Percentiles rank a stretch among this genome's conserved stretches.
phyloP scores from a whole-genome alignment of 1,284 basidiomycete species.

The Anthracocystis panici-leucophaei region DNA sequence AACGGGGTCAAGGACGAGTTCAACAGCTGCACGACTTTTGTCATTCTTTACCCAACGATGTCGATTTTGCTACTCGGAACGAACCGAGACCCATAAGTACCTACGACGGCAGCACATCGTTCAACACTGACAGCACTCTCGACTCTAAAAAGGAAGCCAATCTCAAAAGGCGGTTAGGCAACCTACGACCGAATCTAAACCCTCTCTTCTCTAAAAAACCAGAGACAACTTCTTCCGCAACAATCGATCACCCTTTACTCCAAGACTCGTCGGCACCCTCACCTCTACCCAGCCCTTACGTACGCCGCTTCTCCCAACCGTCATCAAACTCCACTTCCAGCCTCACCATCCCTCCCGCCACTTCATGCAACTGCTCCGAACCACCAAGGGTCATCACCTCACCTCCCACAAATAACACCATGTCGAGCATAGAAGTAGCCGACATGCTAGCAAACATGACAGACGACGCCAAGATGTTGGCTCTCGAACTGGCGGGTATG shows the following conservation, averaged over 20 bases:
- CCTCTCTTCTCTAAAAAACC: too few relatives aligned
- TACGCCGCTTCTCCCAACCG: conserved; percentile 8
- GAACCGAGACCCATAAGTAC: too few relatives aligned
- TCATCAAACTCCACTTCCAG: conserved; percentile 6
- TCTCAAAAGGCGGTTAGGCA: too few relatives aligned
- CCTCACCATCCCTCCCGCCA: neutral
- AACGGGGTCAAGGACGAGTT: conserved; percentile 9
- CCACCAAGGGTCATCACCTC: neutral
- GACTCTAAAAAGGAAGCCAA: neutral
- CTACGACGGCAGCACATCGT: too few relatives aligned
- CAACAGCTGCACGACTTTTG: conserved; percentile 43
- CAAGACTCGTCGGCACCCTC: neutral
- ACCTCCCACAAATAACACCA: neutral
- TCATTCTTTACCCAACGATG: conserved; percentile 6
- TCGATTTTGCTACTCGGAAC: too few relatives aligned
- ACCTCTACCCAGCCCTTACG: neutral
- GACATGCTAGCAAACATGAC: conserved; percentile 40
- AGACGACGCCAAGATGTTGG: conserved; percentile 26
- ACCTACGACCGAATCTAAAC: too few relatives aligned
- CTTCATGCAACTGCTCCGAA: neutral
- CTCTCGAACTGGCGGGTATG: conserved; percentile 36
- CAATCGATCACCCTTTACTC: conserved; percentile 4
- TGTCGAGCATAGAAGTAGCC: conserved; percentile 17
- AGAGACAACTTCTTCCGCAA: neutral
- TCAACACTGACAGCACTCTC: neutral